Evolutionary conservation across 2,329 filamentous ascomycete species (phyloP).

Genomic region (Zasmidium angulare): DNA sequence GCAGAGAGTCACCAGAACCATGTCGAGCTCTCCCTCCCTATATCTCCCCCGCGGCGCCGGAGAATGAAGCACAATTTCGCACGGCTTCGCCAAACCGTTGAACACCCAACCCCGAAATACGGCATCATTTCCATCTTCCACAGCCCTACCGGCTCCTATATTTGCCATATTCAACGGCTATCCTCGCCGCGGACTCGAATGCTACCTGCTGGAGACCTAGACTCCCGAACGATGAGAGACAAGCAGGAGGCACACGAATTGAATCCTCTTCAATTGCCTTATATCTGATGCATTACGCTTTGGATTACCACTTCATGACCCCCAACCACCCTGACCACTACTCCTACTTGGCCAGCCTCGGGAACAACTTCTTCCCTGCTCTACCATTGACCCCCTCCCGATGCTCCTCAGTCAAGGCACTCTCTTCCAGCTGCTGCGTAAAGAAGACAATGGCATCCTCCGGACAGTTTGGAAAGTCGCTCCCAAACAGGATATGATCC

Average conservation of each 20-base stretch:
- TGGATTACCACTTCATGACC: too few species aligned
- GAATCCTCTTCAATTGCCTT: too few species aligned
- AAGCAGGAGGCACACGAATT: too few species aligned
- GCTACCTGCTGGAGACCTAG: too few species aligned
- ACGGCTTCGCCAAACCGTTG: not conserved
- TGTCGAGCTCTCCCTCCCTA: not conserved
- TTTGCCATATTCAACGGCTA: too few species aligned
- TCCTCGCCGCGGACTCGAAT: too few species aligned
- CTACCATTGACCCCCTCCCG: not conserved
- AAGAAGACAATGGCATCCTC: not conserved
- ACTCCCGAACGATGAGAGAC: too few species aligned
- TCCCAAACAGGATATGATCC: constrained; percentile 3
- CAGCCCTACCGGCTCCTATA: not conserved
- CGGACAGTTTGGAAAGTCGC: constrained; percentile 2
- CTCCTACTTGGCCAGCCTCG: not conserved
- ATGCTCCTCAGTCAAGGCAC: not conserved
- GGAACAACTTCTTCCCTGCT: not conserved
- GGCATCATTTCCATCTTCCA: not conserved
- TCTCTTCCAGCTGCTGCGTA: not conserved
- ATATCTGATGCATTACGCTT: too few species aligned
- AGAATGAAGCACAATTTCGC: not conserved
- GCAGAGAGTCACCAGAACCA: too few species aligned
- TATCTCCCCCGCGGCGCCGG: not conserved
- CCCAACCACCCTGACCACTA: not conserved
- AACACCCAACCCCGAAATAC: not conserved